phyloP scores from a whole-genome alignment of 805 yeast species.

The Isabelozyma rhagii region DNA sequence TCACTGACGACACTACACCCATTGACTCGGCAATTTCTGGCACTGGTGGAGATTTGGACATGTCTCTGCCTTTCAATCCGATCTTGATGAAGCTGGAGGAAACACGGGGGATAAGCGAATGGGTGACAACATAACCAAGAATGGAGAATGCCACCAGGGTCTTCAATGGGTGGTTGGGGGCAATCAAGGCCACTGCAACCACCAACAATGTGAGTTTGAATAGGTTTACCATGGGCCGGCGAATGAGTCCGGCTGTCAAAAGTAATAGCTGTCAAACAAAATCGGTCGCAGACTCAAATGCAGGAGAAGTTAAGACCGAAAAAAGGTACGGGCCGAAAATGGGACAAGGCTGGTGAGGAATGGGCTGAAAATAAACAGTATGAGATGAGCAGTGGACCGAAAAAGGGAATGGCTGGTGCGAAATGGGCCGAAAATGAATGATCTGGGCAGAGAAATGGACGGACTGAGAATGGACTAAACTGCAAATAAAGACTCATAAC shows the following conservation, averaged over 20 bases:
- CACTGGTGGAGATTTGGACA: conserved; percentile 74
- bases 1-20: conserved; percentile 85
- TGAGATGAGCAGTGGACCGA: too few relatives aligned
- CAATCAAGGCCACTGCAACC: conserved; percentile 19
- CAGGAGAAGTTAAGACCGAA: too few relatives aligned
- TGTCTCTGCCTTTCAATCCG: conserved; percentile 84
- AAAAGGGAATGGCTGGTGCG: too few relatives aligned
- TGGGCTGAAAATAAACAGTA: too few relatives aligned
- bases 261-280: not conserved
- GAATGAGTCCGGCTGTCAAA: not conserved
- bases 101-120: conserved; percentile 64
- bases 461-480: too few relatives aligned
- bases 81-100: conserved; percentile 63
- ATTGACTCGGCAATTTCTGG: conserved; percentile 74
- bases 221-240: not conserved
- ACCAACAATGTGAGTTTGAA: conserved; percentile 6
- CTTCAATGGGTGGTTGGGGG: conserved; percentile 46
- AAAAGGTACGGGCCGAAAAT: too few relatives aligned
- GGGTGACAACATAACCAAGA: conserved; percentile 61
- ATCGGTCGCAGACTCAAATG: not conserved
- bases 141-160: conserved; percentile 67
- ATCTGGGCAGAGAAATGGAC: too few relatives aligned
- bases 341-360: too few relatives aligned
- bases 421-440: too few relatives aligned
- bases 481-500: too few relatives aligned